Base-by-base conservation (phyloP, 176 grass and related monocot species). In the Stipa capillata region DNA sequence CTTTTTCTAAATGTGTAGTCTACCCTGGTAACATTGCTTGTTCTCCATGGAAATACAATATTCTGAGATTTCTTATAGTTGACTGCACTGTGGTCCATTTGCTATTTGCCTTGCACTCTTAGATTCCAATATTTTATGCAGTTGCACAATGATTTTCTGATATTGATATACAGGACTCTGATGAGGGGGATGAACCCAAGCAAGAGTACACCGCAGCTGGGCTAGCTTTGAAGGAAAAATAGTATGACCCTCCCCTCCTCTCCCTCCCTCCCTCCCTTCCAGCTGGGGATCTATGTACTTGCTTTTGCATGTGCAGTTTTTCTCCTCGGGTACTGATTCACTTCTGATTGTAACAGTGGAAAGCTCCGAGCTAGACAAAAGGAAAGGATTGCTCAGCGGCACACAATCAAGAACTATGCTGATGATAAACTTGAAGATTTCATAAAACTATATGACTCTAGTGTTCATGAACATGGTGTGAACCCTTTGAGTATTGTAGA, bases 201-300 rank as follows among this genome's bases (percentile, higher is more conserved):
- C 81, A 66, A 60, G 97, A 95, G 85, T 99, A 99, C 79, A 95
- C 92, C 69, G 69, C 88, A 68, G 90, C 81, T 72, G 97, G 97
- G 51, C 88, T 94, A 64, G 85, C 79, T 66, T 87, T 90, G 79
- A 99, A 95, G 86, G 97, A 99, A 81, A 99, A 99, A 86, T 99
- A 91, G 97, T 99, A 95, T 79, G 97, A 25, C 24, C 15, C 65
- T 72, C 33, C 45, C 60, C 28, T 86, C 3, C 21, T 44, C 47
- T 44, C 28, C 5, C 18, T 49, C 58, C 33, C 56, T 61, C 24
- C 44, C 45, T 45, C 35, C 11, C 36, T n/a, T 13, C 2, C 17
- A 31, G 31, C 2, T 53, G 36, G 4, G 35, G 18, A 68, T 13
- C 54, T 47, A 65, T 80, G 71, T 73, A 29, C 24, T 81, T 82